Evolutionary conservation across 2,329 filamentous ascomycete genomes (phyloP).

Genomic region (Fusarium nisikadoi): DNA sequence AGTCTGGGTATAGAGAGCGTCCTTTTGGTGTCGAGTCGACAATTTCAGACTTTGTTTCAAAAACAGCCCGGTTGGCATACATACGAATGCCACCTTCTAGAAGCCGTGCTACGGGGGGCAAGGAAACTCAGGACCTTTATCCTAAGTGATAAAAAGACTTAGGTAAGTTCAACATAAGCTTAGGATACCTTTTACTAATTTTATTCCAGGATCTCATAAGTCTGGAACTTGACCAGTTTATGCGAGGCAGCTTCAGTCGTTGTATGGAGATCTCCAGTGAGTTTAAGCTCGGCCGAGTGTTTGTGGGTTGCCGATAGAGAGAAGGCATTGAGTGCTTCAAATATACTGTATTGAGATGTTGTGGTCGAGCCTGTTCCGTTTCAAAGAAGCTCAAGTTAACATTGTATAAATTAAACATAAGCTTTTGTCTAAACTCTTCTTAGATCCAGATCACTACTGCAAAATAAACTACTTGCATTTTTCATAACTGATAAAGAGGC

Average conservation of each 20-base stretch:
- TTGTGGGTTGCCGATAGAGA: rapidly evolving
- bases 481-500: rapidly evolving
- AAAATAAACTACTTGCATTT: rapidly evolving
- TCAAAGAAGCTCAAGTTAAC: rapidly evolving
- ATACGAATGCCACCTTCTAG: not conserved
- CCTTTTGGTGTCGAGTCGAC: not conserved
- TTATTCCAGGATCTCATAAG: not conserved
- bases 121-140: too few relatives aligned
- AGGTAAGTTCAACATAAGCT: too few relatives aligned
- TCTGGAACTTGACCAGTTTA: not conserved
- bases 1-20: rapidly evolving
- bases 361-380: too few relatives aligned
- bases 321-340: rapidly evolving
- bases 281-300: not conserved
- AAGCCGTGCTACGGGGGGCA: not conserved
- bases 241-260: not conserved
- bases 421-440: not conserved
- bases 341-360: rapidly evolving
- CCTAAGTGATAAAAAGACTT: too few relatives aligned
- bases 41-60: not conserved
- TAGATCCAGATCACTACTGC: rapidly evolving
- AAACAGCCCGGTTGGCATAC: not conserved
- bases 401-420: not conserved
- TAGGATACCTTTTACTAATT: too few relatives aligned
- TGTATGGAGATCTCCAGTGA: not conserved